A percentile compares a stretch with the other conserved stretches of the same genome.
phyloP scores from a whole-genome alignment of 805 yeast species.

The Wickerhamiella spandovensis region DNA sequence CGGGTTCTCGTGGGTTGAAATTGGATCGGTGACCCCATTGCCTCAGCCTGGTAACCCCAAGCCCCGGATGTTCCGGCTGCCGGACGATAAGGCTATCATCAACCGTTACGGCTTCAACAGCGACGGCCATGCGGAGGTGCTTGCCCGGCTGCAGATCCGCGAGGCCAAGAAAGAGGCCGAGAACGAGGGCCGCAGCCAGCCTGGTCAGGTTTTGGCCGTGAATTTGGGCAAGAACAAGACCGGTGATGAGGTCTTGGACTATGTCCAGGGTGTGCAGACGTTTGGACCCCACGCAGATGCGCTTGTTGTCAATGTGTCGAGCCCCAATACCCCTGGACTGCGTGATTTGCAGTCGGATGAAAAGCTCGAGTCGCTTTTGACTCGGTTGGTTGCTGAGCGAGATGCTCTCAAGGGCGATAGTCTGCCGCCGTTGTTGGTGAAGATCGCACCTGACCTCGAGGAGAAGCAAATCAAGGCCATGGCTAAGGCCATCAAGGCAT shows the following conservation, averaged over 20 bases:
- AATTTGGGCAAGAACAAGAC: constrained; percentile 86
- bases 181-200: constrained; percentile 12
- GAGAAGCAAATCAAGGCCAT: constrained; percentile 71
- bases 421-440: constrained; percentile 73
- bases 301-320: constrained; percentile 78
- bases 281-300: constrained; percentile 82
- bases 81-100: constrained; percentile 78
- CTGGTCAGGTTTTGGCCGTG: constrained; percentile 50
- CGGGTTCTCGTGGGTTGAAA: constrained; percentile 84
- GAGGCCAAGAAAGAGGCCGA: constrained; percentile 27
- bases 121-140: constrained; percentile 66
- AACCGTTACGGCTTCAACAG: constrained; percentile 94
- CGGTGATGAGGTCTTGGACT: constrained; percentile 84
- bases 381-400: constrained; percentile 58
- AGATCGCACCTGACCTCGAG: constrained; percentile 85
- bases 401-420: constrained; percentile 34
- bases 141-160: constrained; percentile 54
- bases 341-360: constrained; percentile 71
- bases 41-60: constrained; percentile 93
- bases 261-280: constrained; percentile 66
- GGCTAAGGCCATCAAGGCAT: constrained; percentile 61
- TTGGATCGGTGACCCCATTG: constrained; percentile 84
- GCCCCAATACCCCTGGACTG: constrained; percentile 93
- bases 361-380: constrained; percentile 54
- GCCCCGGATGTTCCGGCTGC: constrained; percentile 81